Base-by-base conservation (phyloP, 1,139 yeast species). In the Yamadazyma diddensiae region DNA sequence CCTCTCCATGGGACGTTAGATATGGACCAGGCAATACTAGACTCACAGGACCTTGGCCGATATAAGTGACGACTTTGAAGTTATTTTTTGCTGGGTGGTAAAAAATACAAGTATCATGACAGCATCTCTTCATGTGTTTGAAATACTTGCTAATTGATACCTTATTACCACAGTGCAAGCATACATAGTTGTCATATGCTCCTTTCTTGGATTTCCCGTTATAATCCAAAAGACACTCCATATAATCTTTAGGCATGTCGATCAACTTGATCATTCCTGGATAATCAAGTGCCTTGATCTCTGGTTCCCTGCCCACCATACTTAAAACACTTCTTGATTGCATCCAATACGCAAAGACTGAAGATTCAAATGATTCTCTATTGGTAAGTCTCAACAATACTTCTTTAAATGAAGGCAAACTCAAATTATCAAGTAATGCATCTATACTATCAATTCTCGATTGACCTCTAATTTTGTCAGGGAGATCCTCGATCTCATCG, bases 1-100 rank as follows among this genome's bases (percentile, higher is more conserved):
- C 72, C 51, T 83, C 92, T 18, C 94, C 94, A 52, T 82, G 87
- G 5, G 67, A 62, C 30, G 85, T 81, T 49, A 83, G 59, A 48
- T 82, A 83, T 2, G 92, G 92, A 0, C 85, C 83, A 11, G 73
- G 66, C 15, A 74, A 57, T 21, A 57, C 52, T 2, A 59, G 41
- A 27, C 53, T 53, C 4, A 50, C 55, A 26, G 53, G 68, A 41
- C 52, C 56, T 9, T 39, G 40, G 1, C 53, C 52, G 43, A 65
- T 41, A 53, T 61, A 57, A 13, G 67, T 50, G 33, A 55, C 50
- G n/a, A 74, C 46, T 30, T 65, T 59, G 12, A 74, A 57, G 17
- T 52, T 54, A 34, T 62, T 65, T 24, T 43, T 38, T 15, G 56
- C 43, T 9, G 82, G 82, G 29, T 62, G 59, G 41, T 69, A 67